Evolutionary conservation across 2,329 filamentous ascomycete genomes (phyloP).

Genomic region (Hymenoscyphus repandus): DNA sequence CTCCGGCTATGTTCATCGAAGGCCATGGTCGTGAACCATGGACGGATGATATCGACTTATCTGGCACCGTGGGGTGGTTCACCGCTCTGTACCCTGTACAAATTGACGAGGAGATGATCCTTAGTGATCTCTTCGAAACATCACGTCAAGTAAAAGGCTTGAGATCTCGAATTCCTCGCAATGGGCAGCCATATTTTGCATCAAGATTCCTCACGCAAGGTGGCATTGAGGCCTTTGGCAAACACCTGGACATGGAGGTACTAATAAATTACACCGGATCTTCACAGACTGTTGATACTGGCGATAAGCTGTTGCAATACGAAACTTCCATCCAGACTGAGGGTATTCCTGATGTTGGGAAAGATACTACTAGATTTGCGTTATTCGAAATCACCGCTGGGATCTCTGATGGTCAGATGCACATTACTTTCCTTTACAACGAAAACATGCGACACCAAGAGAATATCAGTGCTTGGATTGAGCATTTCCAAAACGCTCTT

Average conservation of each 20-base stretch:
- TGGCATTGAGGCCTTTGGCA: background rate
- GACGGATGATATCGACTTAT: conserved; percentile 32
- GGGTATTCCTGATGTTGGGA: conserved; percentile 1
- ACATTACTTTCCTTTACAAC: conserved; percentile 11
- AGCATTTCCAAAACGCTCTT: conserved; percentile 1
- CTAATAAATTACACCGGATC: too few relatives aligned
- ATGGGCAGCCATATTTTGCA: conserved; percentile 36
- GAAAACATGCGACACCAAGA: conserved; percentile 8
- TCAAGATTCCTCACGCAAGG: conserved; percentile 13
- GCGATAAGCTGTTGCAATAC: too few relatives aligned
- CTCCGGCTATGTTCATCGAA: conserved; percentile 37
- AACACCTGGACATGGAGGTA: too few relatives aligned
- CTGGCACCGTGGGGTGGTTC: conserved; percentile 42
- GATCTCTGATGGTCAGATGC: conserved; percentile 6
- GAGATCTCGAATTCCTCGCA: conserved; percentile 30
- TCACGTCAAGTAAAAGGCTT: conserved; percentile 32
- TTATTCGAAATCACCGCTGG: conserved; percentile 12
- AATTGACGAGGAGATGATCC: background rate
- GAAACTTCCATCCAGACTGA: too few relatives aligned
- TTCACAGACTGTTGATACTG: too few relatives aligned
- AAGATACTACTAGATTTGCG: conserved; percentile 31
- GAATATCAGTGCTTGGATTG: conserved; percentile 6
- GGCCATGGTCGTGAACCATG: conserved; percentile 39
- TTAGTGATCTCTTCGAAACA: conserved; percentile 4
- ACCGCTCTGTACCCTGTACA: conserved; percentile 37